A percentile compares a stretch with the other conserved stretches of the same genome.
Conservation (phyloP, 2,329 filamentous ascomycete genomes). For the Lojkania enalia region DNA sequence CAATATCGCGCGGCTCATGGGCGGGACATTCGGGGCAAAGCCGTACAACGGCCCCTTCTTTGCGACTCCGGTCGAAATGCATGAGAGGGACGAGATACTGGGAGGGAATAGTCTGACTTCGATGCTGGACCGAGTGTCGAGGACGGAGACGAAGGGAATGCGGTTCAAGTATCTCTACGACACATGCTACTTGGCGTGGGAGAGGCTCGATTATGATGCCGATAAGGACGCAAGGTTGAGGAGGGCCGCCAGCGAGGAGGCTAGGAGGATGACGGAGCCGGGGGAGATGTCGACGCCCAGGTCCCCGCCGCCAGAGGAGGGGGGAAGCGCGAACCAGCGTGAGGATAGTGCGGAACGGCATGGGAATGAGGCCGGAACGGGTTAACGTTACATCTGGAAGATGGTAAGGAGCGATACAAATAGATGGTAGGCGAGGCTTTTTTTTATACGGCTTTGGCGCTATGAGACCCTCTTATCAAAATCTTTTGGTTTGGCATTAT, state of each 20-base stretch:
- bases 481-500: too few species aligned
- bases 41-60: slow-evolving; percentile 20
- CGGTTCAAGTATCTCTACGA: slow-evolving; percentile 28
- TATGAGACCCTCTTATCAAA: too few species aligned
- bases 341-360: too few species aligned
- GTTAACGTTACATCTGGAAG: too few species aligned
- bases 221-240: not conserved
- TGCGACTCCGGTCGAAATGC: not conserved
- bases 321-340: too few species aligned
- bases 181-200: slow-evolving; percentile 21
- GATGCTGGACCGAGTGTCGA: slow-evolving; percentile 2
- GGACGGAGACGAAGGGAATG: slow-evolving; percentile 12
- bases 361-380: too few species aligned
- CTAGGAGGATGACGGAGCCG: not conserved
- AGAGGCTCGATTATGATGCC: slow-evolving; percentile 15
- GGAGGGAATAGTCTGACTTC: not conserved
- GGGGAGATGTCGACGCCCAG: too few species aligned
- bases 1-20: slow-evolving; percentile 18
- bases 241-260: too few species aligned
- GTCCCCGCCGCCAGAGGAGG: too few species aligned
- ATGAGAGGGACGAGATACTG: not conserved
- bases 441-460: too few species aligned
- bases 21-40: slow-evolving; percentile 16
- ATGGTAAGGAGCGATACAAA: too few species aligned
- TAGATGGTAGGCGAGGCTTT: too few species aligned